Conservation (phyloP, 129 eudicot species). For the Flaveria robusta region DNA sequence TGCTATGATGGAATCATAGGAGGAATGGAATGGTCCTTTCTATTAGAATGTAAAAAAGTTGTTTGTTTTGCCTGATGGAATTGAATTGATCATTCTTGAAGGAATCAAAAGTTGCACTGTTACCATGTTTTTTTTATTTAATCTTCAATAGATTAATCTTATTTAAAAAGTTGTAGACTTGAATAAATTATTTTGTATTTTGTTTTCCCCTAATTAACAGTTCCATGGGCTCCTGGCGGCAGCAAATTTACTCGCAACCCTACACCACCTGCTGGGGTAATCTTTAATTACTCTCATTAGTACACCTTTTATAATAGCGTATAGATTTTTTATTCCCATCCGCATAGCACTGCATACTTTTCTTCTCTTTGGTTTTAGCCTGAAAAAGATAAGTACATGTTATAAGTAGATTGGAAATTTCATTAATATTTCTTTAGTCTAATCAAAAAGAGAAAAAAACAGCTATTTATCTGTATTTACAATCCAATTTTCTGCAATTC, state of each 20-base stretch:
- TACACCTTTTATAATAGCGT: neutral
- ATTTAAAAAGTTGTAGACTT: neutral
- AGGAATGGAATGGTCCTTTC: neutral
- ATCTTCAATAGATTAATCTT: neutral
- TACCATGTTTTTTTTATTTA: neutral
- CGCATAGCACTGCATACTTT: neutral
- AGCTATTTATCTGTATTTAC: neutral
- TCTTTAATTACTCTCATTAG: conserved; percentile 7
- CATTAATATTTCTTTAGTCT: neutral
- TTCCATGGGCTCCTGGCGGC: conserved; percentile 99
- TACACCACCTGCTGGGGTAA: conserved; percentile 95
- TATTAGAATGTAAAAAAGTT: neutral
- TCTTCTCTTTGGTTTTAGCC: neutral
- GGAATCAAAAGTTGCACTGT: neutral
- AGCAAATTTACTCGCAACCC: conserved; percentile 95
- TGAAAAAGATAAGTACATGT: neutral
- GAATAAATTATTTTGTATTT: neutral
- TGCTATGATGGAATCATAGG: conserved; percentile 1
- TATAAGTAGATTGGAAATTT: neutral
- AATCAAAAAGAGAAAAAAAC: neutral
- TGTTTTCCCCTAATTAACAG: conserved; percentile 43
- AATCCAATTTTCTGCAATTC: neutral
- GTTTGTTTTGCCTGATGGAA: neutral
- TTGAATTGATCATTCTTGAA: neutral
- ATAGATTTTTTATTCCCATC: neutral